Evolutionary conservation across 1,284 basidiomycete genomes (phyloP), one percentile per base, ranked within the genome.

Genomic region (Melanopsichium pennsylvanicum): DNA sequence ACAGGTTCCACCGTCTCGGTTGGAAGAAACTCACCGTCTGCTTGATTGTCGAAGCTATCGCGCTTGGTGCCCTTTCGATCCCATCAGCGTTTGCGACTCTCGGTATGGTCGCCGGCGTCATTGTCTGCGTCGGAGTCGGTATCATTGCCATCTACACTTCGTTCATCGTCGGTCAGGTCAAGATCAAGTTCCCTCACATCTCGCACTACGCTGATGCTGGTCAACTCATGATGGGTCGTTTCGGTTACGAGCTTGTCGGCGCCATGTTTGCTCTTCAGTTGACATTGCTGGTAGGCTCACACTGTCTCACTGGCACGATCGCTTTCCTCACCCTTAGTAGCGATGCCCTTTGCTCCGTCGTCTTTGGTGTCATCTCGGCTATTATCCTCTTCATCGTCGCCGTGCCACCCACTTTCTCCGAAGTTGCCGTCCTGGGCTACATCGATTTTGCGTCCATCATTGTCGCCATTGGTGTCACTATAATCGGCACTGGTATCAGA

Each of bases 31-130:
- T 76, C 33, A 71, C 67, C 16, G 57, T 72, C 48, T 72, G 74
- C 60, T 57, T 77, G 42, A 68, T 77, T 36, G 73, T 75, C 37
- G 75, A 77, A 45, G 75, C 75, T 29, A 74, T 77, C 16, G 75
- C 75, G 12, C 62, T 77, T 5, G 75, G 75, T 29, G 61, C 69
- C 12, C 61, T 77, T 11, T 67, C 61, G 16, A 64, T 72, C 23
- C 72, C 72, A 3, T 46, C 50, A 19, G 71, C 67, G 11, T 74
- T 73, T 29, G 72, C 74, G 13, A 76, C 74, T 0, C 64, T 78
- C 22, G 75, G 75, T 13, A 68, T 78, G 72, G 68, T 78, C 8
- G 66, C 64, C 18, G 74, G 63, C 40, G 52, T 72, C 34, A 56
- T 77, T 35, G 19, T 70, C 11, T 59, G 57, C 41, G 43, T 76